Evolutionary conservation across 192 early-diverging fungal genomes (phyloP), one percentile per base, ranked within the genome.

Genomic region (Coemansia aciculifera): DNA sequence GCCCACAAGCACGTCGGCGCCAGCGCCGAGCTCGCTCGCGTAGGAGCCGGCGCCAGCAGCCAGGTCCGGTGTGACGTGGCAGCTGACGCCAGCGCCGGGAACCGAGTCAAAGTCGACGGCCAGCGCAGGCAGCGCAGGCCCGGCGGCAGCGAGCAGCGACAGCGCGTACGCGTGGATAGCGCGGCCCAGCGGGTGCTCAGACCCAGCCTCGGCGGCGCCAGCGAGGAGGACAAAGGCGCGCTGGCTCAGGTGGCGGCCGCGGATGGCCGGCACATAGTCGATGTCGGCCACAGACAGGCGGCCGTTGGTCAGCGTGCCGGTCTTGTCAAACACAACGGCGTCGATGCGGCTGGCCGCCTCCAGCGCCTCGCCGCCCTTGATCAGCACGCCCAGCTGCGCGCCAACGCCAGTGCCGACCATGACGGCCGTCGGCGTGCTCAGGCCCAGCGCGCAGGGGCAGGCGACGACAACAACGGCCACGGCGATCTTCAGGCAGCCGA

Each of bases 331-430:
- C 36, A 98, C 91, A 0, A 98, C 84, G 59, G 91, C 93, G 69
- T 89, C 91, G 13, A 99, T 83, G 39, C 84, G 83, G 64, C 91
- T 89, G 6, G 93, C 93, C 5, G 84, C 85, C 67, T 96, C 94
- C 51, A 99, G 76, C 11, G 93, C 89, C 49, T 77, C 89, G 21
- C 94, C 97, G 31, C 95, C 93, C 85, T 99, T 99, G 83, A 99
- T 97, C 64, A 99, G 80, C 63, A 99, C 93, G 27, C 97, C 97
- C 51, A 94, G 81, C 67, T 95, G 86, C 6, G 97, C 97, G 23
- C 95, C 96, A 2, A 99, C 91, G 19, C 97, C 97, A 0, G 97
- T 98, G 27, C 96, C 97, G 7, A 97, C 97, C 96, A 99, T 98
- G 15, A 99, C 93, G 0, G 96, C 97, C 0, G 97, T 99, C 10